Conservation (phyloP, 441 rosid genomes). For the California macrophylla region DNA sequence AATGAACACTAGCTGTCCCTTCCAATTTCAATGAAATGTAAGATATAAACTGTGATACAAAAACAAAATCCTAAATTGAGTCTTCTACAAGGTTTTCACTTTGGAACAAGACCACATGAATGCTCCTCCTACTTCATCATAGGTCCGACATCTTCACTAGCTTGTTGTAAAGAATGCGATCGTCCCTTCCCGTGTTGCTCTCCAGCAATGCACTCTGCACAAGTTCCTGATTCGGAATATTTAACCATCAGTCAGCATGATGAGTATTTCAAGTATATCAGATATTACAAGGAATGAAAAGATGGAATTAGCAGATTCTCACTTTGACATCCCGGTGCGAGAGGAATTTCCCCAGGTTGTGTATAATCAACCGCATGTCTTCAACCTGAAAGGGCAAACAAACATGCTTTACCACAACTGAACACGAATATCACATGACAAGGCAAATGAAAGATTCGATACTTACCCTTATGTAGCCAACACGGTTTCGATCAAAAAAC, state of each 20-base stretch:
- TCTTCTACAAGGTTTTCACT: background rate
- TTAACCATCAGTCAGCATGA: background rate
- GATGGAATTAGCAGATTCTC: constrained; percentile 11
- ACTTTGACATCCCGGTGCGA: constrained; percentile 94
- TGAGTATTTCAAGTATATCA: too few species aligned
- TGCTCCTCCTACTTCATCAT: constrained; percentile 26
- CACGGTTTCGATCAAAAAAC: constrained; percentile 80
- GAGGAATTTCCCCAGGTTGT: constrained; percentile 71
- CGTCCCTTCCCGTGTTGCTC: constrained; percentile 94
- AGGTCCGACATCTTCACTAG: constrained; percentile 47
- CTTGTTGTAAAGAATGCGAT: constrained; percentile 69
- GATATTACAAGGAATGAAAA: background rate
- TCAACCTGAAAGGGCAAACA: constrained; percentile 56
- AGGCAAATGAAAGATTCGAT: background rate
- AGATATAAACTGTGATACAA: background rate
- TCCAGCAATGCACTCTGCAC: constrained; percentile 81
- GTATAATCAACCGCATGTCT: constrained; percentile 78
- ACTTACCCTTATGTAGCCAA: constrained; percentile 76
- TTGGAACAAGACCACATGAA: background rate
- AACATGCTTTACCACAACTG: background rate
- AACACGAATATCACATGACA: background rate
- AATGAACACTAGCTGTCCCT: background rate
- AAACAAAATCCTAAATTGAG: background rate
- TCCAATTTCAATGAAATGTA: background rate
- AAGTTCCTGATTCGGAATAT: constrained; percentile 49